Base-by-base conservation (phyloP, 352 stramenopile species). In the Elongisporangium undulatum region DNA sequence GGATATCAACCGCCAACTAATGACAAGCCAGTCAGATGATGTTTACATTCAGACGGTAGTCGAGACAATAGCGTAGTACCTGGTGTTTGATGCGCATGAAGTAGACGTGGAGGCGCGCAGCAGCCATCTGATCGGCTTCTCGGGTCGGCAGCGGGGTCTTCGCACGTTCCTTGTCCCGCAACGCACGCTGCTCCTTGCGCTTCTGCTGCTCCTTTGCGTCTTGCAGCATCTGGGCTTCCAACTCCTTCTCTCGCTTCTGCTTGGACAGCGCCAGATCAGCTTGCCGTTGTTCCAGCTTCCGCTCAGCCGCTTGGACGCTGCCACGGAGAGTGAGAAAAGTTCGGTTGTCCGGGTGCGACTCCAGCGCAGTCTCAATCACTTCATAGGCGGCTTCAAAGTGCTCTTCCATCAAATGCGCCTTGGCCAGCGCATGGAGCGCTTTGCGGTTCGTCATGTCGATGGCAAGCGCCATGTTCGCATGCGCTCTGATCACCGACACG, bases 361-460 rank as follows among this genome's bases (percentile, higher is more conserved):
- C 22, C 17, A 85, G 53, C 4, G 78, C 83, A 23, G 57, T 68
- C 20, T 73, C 62, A 2, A 88, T 58, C 10, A 81, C 64, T 7
- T 66, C 54, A 8, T 59, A 56, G 2, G 83, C 80, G 5, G 89
- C 83, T 2, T 76, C 63, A 52, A 77, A 87, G 19, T 71, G 56
- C 52, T 84, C 72, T 55, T 93, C 77, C 54, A 90, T 65, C n/a
- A 90, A 17, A 23, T 82, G 67, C 41, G 88, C 24, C 66, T 91
- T 93, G 16, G 71, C 69, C 55, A 87, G 69, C 16, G 79, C 83
- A 57, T 95, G 91, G 54, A 90, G 58, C 1, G 85, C 83, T 59
- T 95, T 95, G 13, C 52, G 70, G 9, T 71, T 79, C 7, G 51
- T 16, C 15, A 73, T 49, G 10, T 90, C 66, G 1, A 87, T 74